Evolutionary conservation across 306 rosid genomes (phyloP), one percentile per base, ranked within the genome.

Genomic region (Prunus fruticosa): DNA sequence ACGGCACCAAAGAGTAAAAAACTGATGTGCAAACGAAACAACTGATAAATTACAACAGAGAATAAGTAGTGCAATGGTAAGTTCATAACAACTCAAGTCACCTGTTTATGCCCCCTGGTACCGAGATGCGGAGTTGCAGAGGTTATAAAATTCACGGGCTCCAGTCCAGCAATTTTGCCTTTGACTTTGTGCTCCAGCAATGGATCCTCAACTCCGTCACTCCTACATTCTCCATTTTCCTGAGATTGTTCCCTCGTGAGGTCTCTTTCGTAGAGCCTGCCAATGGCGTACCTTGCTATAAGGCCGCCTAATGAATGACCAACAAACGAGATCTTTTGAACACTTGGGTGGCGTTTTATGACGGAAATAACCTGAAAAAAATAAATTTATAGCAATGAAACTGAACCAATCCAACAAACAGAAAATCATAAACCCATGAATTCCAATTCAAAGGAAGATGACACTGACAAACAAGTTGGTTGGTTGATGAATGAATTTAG

Each of bases 91-190:
- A 65, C 28, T 62, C 23, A 43, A 72, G 62, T 73, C 52, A 90
- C 98, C 90, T 94, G 97, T 43, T 84, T 89, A 82, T 94, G 97
- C 47, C 95, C 97, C 82, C 96, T 81, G 66, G 97, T 80, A 80
- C 98, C 98, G 13, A 94, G 95, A 82, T 94, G 97, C 25, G 98
- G 98, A 5, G 98, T 90, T 15, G 97, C 98, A 10, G 71, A 82
- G 47, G 93, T 86, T 71, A 94, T 89, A 80, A 92, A 94, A 82
- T 92, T 94, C 66, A 92, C 54, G 1, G 98, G 95, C 81, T 88
- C 92, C 66, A 94, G 71, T 60, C 97, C 97, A 73, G 97, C 97
- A 82, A 92, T 86, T 88, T 82, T 90, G 2, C 87, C 79, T 82
- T 60, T 60, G 50, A 50, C n/a, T 45, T 65, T 78, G 70, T 71